Conservation (phyloP, 2,329 filamentous ascomycete species). For the Bipolaris oryzae region DNA sequence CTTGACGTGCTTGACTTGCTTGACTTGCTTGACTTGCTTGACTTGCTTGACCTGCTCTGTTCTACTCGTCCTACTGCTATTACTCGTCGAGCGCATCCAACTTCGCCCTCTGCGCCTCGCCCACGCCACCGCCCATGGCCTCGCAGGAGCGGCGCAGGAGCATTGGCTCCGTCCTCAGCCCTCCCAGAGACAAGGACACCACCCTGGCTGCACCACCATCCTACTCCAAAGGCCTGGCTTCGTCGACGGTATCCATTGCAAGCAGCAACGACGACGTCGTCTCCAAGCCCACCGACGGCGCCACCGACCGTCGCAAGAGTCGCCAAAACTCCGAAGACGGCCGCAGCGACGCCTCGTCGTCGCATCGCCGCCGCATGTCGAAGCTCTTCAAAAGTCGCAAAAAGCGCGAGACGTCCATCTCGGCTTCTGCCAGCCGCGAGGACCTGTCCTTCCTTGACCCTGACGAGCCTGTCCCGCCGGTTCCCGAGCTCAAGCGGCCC, state of each 20-base stretch:
- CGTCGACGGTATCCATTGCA: slow-evolving; percentile 39
- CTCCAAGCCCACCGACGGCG: slow-evolving; percentile 46
- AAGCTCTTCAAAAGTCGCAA: slow-evolving; percentile 59
- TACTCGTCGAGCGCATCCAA: neutral
- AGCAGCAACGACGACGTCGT: slow-evolving; percentile 42
- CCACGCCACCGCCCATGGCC: slow-evolving; percentile 23
- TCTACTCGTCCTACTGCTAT: neutral
- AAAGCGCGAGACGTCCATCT: slow-evolving; percentile 25
- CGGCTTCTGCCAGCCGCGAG: slow-evolving; percentile 32
- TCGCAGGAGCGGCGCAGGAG: slow-evolving; percentile 31
- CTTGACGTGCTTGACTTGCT: neutral
- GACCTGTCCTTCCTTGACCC: slow-evolving; percentile 32
- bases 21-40: neutral
- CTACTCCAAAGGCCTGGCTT: slow-evolving; percentile 36
- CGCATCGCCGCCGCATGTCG: slow-evolving; percentile 55
- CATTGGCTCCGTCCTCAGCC: slow-evolving; percentile 27
- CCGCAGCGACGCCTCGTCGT: slow-evolving; percentile 49
- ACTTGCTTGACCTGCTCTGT: neutral
- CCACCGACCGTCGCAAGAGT: slow-evolving; percentile 49
- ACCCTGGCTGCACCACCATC: slow-evolving; percentile 33
- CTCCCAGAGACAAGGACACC: slow-evolving; percentile 23
- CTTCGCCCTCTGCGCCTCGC: neutral
- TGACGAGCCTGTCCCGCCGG: slow-evolving; percentile 29
- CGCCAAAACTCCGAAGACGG: slow-evolving; percentile 49
- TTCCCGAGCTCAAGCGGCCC: slow-evolving; percentile 27